A percentile compares a stretch with the other conserved stretches of the same genome.
Evolutionary conservation across 352 stramenopile genomes (phyloP).

Genomic region (Phytophthora pseudosyringae): DNA sequence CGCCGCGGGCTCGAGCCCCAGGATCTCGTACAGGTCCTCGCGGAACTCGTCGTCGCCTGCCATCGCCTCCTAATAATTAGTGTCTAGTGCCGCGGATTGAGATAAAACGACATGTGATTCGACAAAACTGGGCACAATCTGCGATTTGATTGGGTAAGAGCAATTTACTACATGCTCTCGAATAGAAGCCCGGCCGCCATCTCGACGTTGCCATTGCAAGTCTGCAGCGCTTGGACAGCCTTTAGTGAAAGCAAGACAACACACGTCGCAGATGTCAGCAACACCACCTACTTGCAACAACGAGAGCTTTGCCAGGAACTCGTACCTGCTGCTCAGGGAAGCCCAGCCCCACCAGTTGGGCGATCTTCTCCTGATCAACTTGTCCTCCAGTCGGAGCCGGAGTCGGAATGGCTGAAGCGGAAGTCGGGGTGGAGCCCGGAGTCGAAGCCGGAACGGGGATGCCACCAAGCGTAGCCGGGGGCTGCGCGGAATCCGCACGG

Average conservation of each 20-base stretch:
- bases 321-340: slow-evolving; percentile 69
- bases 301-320: not conserved
- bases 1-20: slow-evolving; percentile 70
- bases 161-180: slow-evolving; percentile 53
- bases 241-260: slow-evolving; percentile 37
- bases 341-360: slow-evolving; percentile 66
- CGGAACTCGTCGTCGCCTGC: slow-evolving; percentile 47
- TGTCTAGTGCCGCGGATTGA: no score
- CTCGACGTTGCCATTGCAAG: slow-evolving; percentile 82
- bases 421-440: slow-evolving; percentile 25
- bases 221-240: slow-evolving; percentile 67
- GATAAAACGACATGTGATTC: slow-evolving; percentile 19
- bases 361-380: slow-evolving; percentile 59
- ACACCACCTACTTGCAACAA: not conserved
- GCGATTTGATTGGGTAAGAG: slow-evolving; percentile 28
- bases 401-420: slow-evolving; percentile 16
- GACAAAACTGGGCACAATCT: slow-evolving; percentile 19
- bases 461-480: slow-evolving; percentile 33
- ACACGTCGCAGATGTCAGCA: slow-evolving; percentile 27
- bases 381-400: slow-evolving; percentile 27
- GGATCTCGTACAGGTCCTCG: slow-evolving; percentile 76
- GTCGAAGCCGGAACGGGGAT: slow-evolving; percentile 37
- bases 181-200: slow-evolving; percentile 85
- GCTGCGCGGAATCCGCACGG: slow-evolving; percentile 32
- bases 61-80: slow-evolving; percentile 26